Evolutionary conservation across 495 filamentous ascomycete species (phyloP), one percentile per base, ranked within the genome.

Genomic region (Penicillium fimorum): DNA sequence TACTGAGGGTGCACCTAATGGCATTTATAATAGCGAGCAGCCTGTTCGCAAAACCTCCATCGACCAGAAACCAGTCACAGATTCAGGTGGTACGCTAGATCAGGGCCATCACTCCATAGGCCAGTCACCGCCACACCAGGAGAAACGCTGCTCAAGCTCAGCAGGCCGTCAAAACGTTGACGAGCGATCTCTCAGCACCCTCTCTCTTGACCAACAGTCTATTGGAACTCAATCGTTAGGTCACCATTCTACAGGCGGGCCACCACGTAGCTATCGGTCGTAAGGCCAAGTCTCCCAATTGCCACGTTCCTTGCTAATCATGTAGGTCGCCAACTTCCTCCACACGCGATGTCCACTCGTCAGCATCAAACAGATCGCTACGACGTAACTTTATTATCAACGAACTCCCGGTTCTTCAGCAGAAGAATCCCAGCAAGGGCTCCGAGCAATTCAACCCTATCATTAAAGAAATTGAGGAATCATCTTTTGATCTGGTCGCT

Each of bases 401-500:
- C 43, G 64, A 73, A 29, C 56, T 72, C 0, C 71, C 71, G 22
- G 54, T 72, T 4, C 50, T 74, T 30, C 69, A 72, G 43, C 62
- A 65, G 20, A 60, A 42, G 1, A 74, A 74, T 44, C 67, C 69
- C 2, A 56, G 67, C 20, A 64, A 72, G 42, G 67, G 63, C 22
- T 60, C 62, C 9, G 68, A 67, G 11, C 56, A 70, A 42, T 70
- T 69, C 24, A 25, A 70, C 40, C 71, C 71, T 0, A 58, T 71
- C 22, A 42, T 53, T 10, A 60, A 65, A 42, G 60, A 58, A 33
- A 38, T 58, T 11, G 61, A 67, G 53, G 62, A 65, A 24, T 59
- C 47, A 3, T 70, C 65, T 2, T 75, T 63, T 53, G 70, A 75
- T 37, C 58, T 75, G 9, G 64, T 73, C 29, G 69, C 65, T 13